Evolutionary conservation across 2,329 filamentous ascomycete species (phyloP).

Genomic region (Penicillium concentricum): DNA sequence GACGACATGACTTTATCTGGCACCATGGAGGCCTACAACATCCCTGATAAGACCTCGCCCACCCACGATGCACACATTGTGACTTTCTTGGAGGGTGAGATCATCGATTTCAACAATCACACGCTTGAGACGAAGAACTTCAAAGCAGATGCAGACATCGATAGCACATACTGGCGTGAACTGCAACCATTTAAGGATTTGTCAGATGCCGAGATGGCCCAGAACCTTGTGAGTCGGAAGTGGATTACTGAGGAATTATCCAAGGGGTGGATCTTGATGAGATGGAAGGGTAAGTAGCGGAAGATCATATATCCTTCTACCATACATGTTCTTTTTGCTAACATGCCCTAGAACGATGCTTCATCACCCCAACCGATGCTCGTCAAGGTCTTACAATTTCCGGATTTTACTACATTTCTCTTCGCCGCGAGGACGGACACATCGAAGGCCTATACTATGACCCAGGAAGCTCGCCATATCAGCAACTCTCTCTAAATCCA

Average conservation of each 20-base stretch:
- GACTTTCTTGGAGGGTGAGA: conserved; percentile 67
- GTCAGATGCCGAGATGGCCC: conserved; percentile 45
- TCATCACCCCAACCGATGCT: conserved; percentile 48
- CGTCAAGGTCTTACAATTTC: conserved; percentile 51
- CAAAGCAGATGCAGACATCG: conserved; percentile 46
- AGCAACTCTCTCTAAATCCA: conserved; percentile 47
- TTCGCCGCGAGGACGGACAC: conserved; percentile 46
- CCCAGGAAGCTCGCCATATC: conserved; percentile 50
- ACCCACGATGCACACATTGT: conserved; percentile 54
- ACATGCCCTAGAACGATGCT: conserved; percentile 44
- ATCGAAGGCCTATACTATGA: conserved; percentile 53
- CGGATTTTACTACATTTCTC: conserved; percentile 52
- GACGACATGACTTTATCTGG: conserved; percentile 62
- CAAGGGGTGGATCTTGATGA: conserved; percentile 51
- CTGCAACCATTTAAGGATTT: conserved; percentile 49
- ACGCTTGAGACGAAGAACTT: conserved; percentile 50
- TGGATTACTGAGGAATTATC: conserved; percentile 45
- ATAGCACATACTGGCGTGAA: conserved; percentile 51
- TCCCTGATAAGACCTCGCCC: conserved; percentile 53
- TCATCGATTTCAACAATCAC: conserved; percentile 60
- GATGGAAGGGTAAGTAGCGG: conserved; percentile 48
- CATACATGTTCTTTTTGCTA: conserved; percentile 5
- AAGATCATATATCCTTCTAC: background rate
- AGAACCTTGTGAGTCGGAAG: conserved; percentile 45
- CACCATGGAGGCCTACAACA: conserved; percentile 70